Evolutionary conservation across 495 filamentous ascomycete species (phyloP).

Genomic region (Penicillium subrubescens): DNA sequence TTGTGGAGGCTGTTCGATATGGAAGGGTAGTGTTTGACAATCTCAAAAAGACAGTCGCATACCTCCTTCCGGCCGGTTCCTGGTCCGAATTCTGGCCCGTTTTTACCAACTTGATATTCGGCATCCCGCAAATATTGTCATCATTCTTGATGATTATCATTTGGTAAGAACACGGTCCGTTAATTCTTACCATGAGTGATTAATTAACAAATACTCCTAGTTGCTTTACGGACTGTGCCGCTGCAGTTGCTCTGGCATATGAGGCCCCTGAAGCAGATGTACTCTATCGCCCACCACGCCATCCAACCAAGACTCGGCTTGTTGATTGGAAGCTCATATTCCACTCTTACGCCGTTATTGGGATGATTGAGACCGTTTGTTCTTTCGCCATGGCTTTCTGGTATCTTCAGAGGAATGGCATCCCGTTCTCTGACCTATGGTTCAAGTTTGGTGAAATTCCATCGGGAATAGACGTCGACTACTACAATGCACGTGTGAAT

Average conservation of each 20-base stretch:
- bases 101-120: slow-evolving; percentile 66
- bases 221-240: slow-evolving; percentile 62
- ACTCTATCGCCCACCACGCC: slow-evolving; percentile 59
- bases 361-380: slow-evolving; percentile 58
- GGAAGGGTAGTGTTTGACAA: slow-evolving; percentile 54
- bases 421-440: slow-evolving; percentile 50
- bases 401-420: slow-evolving; percentile 52
- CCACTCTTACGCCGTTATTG: slow-evolving; percentile 65
- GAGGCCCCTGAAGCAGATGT: slow-evolving; percentile 63
- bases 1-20: slow-evolving; percentile 67
- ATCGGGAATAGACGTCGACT: slow-evolving; percentile 46
- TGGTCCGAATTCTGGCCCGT: slow-evolving; percentile 74
- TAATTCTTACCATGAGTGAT: background rate
- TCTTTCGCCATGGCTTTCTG: slow-evolving; percentile 69
- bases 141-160: slow-evolving; percentile 72
- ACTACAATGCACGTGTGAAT: slow-evolving; percentile 50
- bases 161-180: slow-evolving; percentile 50
- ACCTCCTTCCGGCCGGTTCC: slow-evolving; percentile 62
- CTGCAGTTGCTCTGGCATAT: slow-evolving; percentile 64
- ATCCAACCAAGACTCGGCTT: slow-evolving; percentile 60
- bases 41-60: slow-evolving; percentile 57
- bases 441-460: slow-evolving; percentile 59
- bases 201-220: slow-evolving; percentile 18
- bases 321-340: slow-evolving; percentile 66
- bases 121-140: slow-evolving; percentile 66